Conservation (phyloP, 1,284 basidiomycete species). For the Laetiporus sulphureus region DNA sequence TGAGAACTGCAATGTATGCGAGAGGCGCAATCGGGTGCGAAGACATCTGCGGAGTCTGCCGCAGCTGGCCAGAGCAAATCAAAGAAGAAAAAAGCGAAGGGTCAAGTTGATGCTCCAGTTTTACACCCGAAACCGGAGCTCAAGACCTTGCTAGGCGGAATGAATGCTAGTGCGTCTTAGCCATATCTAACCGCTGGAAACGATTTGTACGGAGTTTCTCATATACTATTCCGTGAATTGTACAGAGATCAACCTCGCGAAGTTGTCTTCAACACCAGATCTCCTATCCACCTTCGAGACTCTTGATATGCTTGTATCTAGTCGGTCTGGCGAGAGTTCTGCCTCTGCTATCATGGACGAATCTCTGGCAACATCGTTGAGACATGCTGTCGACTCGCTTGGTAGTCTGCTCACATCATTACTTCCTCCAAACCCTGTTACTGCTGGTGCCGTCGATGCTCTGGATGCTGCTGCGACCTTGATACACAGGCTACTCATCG, state of each 20-base stretch:
- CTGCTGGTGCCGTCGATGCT: conserved; percentile 4
- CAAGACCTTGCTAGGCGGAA: conserved; percentile 1
- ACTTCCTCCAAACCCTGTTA: conserved; percentile 5
- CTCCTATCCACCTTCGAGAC: conserved; percentile 16
- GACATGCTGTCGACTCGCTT: conserved; percentile 16
- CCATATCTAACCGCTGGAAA: too few species aligned
- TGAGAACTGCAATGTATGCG: conserved; percentile 11
- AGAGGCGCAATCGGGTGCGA: conserved; percentile 2
- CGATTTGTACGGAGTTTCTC: too few species aligned
- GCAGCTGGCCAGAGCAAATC: conserved; percentile 7
- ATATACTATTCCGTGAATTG: too few species aligned
- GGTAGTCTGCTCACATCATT: conserved; percentile 7
- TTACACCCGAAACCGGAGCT: neutral
- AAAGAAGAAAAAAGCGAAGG: conserved; percentile 11
- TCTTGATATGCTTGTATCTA: conserved; percentile 15
- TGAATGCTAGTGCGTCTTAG: too few species aligned
- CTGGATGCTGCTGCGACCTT: conserved; percentile 13
- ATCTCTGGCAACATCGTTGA: conserved; percentile 9
- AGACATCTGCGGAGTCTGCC: neutral
- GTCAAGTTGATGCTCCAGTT: neutral
- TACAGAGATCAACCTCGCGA: too few species aligned
- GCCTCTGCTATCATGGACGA: conserved; percentile 9
- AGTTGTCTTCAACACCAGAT: too few species aligned
- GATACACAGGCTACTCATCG: conserved; percentile 15
- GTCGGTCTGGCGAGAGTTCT: conserved; percentile 7